Percentiles rank a stretch among this genome's conserved stretches.
These are phyloP conservation scores for Pseudofabraea citricarpa DNA, from an alignment of 2,329 filamentous ascomycete genomes.

Conservation along the genomic window DNA sequence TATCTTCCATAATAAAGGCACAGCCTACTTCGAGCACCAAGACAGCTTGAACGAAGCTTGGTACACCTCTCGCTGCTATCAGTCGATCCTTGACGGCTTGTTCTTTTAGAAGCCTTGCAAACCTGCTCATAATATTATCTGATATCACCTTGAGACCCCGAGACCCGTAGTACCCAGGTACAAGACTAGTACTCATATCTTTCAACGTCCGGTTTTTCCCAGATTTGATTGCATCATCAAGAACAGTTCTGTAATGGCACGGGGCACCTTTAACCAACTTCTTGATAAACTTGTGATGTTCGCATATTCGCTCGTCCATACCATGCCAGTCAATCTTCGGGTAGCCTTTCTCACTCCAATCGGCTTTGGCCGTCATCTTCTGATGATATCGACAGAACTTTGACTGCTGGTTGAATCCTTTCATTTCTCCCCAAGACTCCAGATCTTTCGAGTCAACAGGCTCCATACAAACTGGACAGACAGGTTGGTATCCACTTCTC, in stretches of 20 bases:
- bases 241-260: slow-evolving; percentile 56
- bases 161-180: slow-evolving; percentile 80
- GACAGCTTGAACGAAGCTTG: slow-evolving; percentile 67
- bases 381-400: slow-evolving; percentile 62
- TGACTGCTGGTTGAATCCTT: slow-evolving; percentile 50
- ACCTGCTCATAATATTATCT: slow-evolving; percentile 58
- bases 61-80: slow-evolving; percentile 61
- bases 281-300: slow-evolving; percentile 51
- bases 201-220: slow-evolving; percentile 57
- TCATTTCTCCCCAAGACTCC: slow-evolving; percentile 48
- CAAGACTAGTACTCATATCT: slow-evolving; percentile 46
- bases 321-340: slow-evolving; percentile 66
- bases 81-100: slow-evolving; percentile 59
- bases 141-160: slow-evolving; percentile 69
- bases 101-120: slow-evolving; percentile 55
- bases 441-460: slow-evolving; percentile 51
- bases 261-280: slow-evolving; percentile 48
- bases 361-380: slow-evolving; percentile 43
- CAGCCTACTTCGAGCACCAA: slow-evolving; percentile 67
- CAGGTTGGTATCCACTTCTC: slow-evolving; percentile 14
- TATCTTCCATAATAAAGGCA: slow-evolving; percentile 53
- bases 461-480: slow-evolving; percentile 64
- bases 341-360: slow-evolving; percentile 46
- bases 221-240: slow-evolving; percentile 49
- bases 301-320: slow-evolving; percentile 53